Evolutionary conservation across 208 protist genomes (phyloP).

Genomic region (Leishmania arabica): DNA sequence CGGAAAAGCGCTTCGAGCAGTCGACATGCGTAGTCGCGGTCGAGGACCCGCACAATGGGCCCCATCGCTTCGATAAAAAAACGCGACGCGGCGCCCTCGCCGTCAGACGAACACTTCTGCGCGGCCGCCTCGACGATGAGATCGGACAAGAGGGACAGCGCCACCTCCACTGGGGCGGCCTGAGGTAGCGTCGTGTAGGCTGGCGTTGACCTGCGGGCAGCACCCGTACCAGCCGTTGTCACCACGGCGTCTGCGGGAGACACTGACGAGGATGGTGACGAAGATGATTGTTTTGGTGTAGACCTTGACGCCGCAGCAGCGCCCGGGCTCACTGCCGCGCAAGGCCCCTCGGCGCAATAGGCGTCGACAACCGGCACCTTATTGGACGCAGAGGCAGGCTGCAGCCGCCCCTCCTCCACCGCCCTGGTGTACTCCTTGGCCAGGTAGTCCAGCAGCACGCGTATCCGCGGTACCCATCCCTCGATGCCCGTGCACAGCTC

Average conservation of each 20-base stretch:
- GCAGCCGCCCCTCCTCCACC: constrained; percentile 17
- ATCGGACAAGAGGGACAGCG: constrained; percentile 63
- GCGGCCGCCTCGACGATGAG: constrained; percentile 62
- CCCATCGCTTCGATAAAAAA: constrained; percentile 60
- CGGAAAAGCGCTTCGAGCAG: constrained; percentile 62
- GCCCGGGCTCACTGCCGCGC: neutral
- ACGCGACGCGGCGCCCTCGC: constrained; percentile 70
- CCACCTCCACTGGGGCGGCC: constrained; percentile 45
- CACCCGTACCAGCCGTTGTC: neutral
- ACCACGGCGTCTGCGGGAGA: neutral
- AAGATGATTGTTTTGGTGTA: neutral
- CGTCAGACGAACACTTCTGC: constrained; percentile 43
- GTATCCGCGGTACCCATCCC: constrained; percentile 38
- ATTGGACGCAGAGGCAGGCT: neutral
- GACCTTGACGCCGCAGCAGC: neutral
- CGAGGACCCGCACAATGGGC: constrained; percentile 42
- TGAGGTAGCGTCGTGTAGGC: constrained; percentile 8
- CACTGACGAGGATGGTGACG: neutral
- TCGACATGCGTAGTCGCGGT: constrained; percentile 32
- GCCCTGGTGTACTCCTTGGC: constrained; percentile 24
- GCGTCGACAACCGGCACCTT: neutral
- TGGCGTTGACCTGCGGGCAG: neutral
- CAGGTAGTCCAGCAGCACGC: constrained; percentile 58
- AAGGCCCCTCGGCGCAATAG: neutral
- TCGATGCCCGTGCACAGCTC: constrained; percentile 70